Conservation (phyloP, 768 basidiomycete genomes). For the Lactifluus rugatus region DNA sequence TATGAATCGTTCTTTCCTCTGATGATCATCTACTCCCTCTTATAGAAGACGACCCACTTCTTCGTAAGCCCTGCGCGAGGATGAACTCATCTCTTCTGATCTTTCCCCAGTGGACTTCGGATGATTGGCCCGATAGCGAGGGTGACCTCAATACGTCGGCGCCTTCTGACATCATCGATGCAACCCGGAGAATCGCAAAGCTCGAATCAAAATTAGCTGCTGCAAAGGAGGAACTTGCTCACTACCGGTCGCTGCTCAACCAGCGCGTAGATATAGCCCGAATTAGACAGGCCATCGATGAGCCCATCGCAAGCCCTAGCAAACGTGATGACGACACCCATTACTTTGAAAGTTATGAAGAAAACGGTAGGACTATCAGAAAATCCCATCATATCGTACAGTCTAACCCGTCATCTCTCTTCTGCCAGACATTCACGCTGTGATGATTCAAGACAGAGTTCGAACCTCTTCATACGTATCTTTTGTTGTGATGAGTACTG, state of each 20-base stretch:
- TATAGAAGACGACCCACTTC: constrained; percentile 77
- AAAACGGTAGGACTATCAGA: constrained; percentile 52
- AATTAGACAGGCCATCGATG: constrained; percentile 35
- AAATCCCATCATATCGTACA: not conserved
- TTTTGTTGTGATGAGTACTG: too few species aligned
- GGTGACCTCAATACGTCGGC: constrained; percentile 29
- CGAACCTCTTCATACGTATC: too few species aligned
- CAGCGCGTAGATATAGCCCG: constrained; percentile 40
- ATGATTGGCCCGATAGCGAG: constrained; percentile 74
- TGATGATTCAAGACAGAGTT: too few species aligned
- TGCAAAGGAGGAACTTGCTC: constrained; percentile 49
- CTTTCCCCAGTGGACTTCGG: constrained; percentile 44
- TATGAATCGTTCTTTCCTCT: constrained; percentile 43
- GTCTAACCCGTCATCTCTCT: not conserved
- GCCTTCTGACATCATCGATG: constrained; percentile 27
- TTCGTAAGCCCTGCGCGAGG: too few species aligned
- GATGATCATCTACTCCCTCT: too few species aligned
- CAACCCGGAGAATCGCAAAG: constrained; percentile 39
- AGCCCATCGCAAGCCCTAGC: constrained; percentile 21
- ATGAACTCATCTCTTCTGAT: not conserved
- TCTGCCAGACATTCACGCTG: too few species aligned
- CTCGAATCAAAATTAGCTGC: constrained; percentile 55
- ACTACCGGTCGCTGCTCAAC: constrained; percentile 51
- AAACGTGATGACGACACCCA: constrained; percentile 80
- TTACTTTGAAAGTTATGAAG: constrained; percentile 85